phyloP scores from a whole-genome alignment of 2,329 filamentous ascomycete genomes.

The Pseudocercospora fuligena region DNA sequence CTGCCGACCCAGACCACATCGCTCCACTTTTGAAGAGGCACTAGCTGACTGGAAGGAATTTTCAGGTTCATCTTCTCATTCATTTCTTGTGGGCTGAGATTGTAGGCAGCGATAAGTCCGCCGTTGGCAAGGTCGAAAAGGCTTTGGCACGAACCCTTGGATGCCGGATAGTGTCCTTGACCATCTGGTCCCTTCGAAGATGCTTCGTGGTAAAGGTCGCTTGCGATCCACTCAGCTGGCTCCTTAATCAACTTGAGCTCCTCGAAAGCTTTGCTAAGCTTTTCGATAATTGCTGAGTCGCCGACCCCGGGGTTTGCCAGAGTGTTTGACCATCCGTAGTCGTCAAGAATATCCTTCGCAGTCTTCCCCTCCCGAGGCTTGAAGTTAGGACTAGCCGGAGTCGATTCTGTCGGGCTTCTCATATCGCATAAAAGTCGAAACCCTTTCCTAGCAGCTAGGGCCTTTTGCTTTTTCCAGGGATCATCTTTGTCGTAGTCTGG shows the following conservation, averaged over 20 bases:
- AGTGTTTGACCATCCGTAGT: neutral
- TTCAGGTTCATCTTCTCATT: neutral
- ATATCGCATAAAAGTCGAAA: neutral
- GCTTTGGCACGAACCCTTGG: neutral
- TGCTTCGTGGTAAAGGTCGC: neutral
- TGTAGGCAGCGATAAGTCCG: neutral
- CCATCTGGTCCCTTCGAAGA: neutral
- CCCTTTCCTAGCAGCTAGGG: neutral
- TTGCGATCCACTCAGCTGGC: neutral
- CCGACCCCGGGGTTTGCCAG: neutral
- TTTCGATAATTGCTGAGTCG: neutral
- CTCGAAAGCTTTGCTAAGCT: neutral
- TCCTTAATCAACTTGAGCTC: neutral
- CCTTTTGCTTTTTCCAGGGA: neutral
- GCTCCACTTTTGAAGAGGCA: neutral
- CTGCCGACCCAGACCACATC: neutral
- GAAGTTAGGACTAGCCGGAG: neutral
- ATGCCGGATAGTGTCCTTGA: neutral
- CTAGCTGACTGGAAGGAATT: neutral
- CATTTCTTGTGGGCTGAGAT: neutral
- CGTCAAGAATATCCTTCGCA: neutral
- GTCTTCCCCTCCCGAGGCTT: neutral
- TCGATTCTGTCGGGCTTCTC: neutral
- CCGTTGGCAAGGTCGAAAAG: neutral
- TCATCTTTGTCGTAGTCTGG: neutral